These are phyloP conservation scores for Rhododendron ferrugineum DNA, from an alignment of 148 eudicot species.

Conservation along the genomic window DNA sequence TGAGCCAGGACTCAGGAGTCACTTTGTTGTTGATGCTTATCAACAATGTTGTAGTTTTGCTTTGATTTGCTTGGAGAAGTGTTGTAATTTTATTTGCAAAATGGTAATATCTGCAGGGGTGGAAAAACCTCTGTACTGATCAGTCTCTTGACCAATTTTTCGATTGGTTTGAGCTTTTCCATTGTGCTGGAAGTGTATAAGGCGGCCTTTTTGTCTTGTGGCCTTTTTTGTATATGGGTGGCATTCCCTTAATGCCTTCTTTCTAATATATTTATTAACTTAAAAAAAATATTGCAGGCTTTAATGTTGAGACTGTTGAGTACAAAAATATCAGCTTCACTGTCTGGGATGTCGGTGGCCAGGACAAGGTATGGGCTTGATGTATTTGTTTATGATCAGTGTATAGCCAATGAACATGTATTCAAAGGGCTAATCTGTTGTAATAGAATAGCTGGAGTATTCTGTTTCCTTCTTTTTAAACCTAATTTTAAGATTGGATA, in stretches of 20 bases:
- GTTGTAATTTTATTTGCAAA: background rate
- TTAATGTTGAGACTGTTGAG: slow-evolving; percentile 37
- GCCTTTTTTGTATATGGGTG: too few relatives aligned
- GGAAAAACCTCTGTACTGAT: too few relatives aligned
- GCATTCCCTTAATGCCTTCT: background rate
- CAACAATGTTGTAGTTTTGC: background rate
- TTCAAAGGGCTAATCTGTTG: background rate
- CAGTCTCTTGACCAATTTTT: too few relatives aligned
- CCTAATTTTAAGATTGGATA: background rate
- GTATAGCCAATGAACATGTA: background rate
- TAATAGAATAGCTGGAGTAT: background rate
- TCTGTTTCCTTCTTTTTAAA: background rate
- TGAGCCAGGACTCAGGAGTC: background rate
- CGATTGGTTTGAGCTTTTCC: too few relatives aligned
- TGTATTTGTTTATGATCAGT: background rate
- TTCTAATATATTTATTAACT: background rate
- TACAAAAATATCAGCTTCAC: slow-evolving; percentile 56
- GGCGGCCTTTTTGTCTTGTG: too few relatives aligned
- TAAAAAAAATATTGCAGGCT: slow-evolving; percentile 15
- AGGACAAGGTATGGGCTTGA: slow-evolving; percentile 29
- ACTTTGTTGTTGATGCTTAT: background rate
- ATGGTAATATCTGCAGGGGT: background rate
- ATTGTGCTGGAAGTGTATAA: too few relatives aligned
- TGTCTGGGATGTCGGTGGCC: slow-evolving; percentile 55
- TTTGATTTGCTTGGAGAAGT: background rate